A percentile compares a stretch with the other conserved stretches of the same genome.
phyloP scores from a whole-genome alignment of 495 filamentous ascomycete species.

The Daldinia childiae region DNA sequence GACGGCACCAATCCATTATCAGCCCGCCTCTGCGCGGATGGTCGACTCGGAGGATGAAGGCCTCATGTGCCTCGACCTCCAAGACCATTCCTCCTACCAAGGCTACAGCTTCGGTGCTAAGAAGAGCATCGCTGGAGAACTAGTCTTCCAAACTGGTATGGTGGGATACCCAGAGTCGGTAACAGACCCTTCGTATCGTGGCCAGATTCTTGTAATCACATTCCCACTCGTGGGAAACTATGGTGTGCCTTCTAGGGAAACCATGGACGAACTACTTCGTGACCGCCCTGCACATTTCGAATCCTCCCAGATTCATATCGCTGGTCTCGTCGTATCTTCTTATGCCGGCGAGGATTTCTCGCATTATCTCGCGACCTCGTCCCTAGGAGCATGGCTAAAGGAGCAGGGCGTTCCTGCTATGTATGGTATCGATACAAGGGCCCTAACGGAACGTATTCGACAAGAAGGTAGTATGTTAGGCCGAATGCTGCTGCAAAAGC shows the following conservation, averaged over 20 bases:
- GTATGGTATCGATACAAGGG: slow-evolving; percentile 93
- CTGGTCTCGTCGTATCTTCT: slow-evolving; percentile 86
- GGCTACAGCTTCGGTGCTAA: slow-evolving; percentile 95
- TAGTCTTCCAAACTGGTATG: slow-evolving; percentile 99
- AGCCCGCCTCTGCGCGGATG: slow-evolving; percentile 65
- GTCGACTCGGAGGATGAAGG: slow-evolving; percentile 60
- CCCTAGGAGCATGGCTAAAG: slow-evolving; percentile 92
- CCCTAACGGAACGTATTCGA: slow-evolving; percentile 91
- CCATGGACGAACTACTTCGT: slow-evolving; percentile 80
- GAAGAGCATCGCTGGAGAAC: slow-evolving; percentile 91
- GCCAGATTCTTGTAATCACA: slow-evolving; percentile 90
- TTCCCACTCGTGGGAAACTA: slow-evolving; percentile 95
- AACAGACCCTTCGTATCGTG: slow-evolving; percentile 91
- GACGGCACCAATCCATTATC: slow-evolving; percentile 57
- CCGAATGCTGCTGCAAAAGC: slow-evolving; percentile 79
- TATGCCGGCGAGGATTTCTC: slow-evolving; percentile 95
- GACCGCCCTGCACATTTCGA: slow-evolving; percentile 93
- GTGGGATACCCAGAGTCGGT: slow-evolving; percentile 97
- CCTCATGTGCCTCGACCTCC: slow-evolving; percentile 83
- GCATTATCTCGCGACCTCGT: slow-evolving; percentile 88
- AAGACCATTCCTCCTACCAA: slow-evolving; percentile 88
- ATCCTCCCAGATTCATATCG: slow-evolving; percentile 87
- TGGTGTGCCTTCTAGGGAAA: slow-evolving; percentile 86
- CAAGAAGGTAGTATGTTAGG: slow-evolving; percentile 97
- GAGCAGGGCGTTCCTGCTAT: slow-evolving; percentile 96